phyloP scores from a whole-genome alignment of 2,329 filamentous ascomycete genomes.

The Diaporthe vaccinii region DNA sequence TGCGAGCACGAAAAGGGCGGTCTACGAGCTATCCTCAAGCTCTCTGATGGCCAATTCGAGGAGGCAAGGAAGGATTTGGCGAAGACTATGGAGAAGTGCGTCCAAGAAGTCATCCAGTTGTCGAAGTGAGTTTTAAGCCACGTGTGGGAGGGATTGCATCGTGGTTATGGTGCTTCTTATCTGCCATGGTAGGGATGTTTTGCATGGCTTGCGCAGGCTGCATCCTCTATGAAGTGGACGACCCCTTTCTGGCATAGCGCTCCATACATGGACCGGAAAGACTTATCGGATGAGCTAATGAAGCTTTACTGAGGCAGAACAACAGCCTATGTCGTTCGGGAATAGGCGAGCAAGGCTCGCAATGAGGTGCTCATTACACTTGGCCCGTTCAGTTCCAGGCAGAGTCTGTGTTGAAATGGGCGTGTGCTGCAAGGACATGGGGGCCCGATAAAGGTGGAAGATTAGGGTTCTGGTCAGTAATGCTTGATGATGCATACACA shows the following conservation, averaged over 20 bases:
- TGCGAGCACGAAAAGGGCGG: background rate
- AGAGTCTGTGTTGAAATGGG: too few relatives aligned
- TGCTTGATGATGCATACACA: too few relatives aligned
- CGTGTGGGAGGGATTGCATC: background rate
- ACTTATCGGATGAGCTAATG: background rate
- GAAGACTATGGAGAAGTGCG: background rate
- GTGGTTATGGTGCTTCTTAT: too few relatives aligned
- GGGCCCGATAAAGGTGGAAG: too few relatives aligned
- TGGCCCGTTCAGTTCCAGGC: too few relatives aligned
- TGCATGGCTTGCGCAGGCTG: background rate
- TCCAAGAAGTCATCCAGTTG: background rate
- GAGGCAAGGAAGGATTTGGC: background rate
- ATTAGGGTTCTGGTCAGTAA: too few relatives aligned
- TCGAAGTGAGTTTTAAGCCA: background rate
- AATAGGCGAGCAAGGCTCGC: too few relatives aligned
- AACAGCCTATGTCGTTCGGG: too few relatives aligned
- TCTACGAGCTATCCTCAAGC: background rate
- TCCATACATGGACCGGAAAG: background rate
- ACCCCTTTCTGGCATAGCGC: background rate
- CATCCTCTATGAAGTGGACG: background rate
- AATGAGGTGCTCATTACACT: too few relatives aligned
- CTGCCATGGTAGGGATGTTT: too few relatives aligned
- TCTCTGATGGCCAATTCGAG: conserved; percentile 10
- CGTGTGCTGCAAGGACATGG: too few relatives aligned
- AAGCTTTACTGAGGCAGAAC: background rate